Percentiles rank a stretch among this genome's conserved stretches.
Conservation (phyloP, 306 rosid species). For the Dryas octopetala region DNA sequence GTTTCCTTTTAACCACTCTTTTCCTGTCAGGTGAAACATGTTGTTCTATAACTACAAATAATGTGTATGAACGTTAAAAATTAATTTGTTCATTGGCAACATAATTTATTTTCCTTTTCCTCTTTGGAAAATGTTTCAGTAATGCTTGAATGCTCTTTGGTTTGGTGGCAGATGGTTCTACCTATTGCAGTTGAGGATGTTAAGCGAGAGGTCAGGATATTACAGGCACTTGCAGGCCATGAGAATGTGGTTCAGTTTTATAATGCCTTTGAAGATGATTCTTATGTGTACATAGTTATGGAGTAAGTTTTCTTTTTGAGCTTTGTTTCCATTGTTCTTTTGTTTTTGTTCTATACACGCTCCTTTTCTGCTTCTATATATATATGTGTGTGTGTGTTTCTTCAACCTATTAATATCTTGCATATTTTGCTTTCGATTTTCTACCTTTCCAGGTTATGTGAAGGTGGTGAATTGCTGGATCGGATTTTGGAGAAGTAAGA, state of each 20-base stretch:
- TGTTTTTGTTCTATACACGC: constrained; percentile 23
- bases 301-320: constrained; percentile 59
- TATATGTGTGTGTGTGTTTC: background rate
- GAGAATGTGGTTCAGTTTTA: constrained; percentile 91
- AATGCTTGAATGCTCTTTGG: constrained; percentile 23
- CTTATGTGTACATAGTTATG: constrained; percentile 95
- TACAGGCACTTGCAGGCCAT: constrained; percentile 87
- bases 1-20: background rate
- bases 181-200: constrained; percentile 99
- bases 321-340: constrained; percentile 20
- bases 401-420: constrained; percentile 10
- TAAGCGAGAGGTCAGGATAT: constrained; percentile 89
- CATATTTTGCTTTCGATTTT: constrained; percentile 4
- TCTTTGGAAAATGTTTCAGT: constrained; percentile 6
- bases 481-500: constrained; percentile 95
- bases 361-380: background rate
- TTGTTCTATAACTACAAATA: background rate
- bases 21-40: constrained; percentile 1
- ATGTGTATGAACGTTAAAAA: background rate
- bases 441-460: constrained; percentile 69
- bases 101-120: background rate
- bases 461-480: constrained; percentile 96
- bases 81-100: background rate
- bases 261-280: constrained; percentile 87
- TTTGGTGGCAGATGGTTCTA: constrained; percentile 85